Evolutionary conservation across 2,329 filamentous ascomycete genomes (phyloP).

Genomic region (Aotearoamyces nothofagi): DNA sequence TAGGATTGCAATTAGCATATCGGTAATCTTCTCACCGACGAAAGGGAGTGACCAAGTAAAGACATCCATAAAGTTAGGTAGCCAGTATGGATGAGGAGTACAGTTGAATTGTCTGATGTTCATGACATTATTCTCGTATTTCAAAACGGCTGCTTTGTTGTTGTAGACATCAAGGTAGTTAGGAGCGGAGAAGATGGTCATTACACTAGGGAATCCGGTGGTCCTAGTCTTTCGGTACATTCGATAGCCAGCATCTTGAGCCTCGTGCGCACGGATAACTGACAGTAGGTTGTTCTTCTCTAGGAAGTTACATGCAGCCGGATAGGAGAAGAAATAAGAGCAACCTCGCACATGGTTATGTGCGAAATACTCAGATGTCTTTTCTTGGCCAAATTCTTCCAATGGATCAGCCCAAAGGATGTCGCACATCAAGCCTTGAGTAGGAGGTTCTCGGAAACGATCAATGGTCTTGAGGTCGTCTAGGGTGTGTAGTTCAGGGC

Average conservation of each 20-base stretch:
- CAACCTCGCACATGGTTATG: conserved; percentile 98
- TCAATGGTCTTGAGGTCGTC: conserved; percentile 92
- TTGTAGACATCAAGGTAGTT: conserved; percentile 99
- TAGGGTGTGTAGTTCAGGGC: conserved; percentile 87
- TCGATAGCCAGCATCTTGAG: conserved; percentile 93
- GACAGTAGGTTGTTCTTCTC: conserved; percentile 98
- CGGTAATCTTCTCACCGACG: conserved; percentile 96
- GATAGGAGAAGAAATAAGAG: conserved; percentile 99
- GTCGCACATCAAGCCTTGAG: conserved; percentile 96
- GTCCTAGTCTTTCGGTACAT: conserved; percentile 99
- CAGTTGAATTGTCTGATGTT: conserved; percentile 99
- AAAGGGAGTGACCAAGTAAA: conserved; percentile 99
- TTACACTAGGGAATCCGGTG: conserved; percentile 95
- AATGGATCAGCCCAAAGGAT: conserved; percentile 97
- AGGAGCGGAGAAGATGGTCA: conserved; percentile 98
- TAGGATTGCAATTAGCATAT: conserved; percentile 97
- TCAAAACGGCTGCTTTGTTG: conserved; percentile 97
- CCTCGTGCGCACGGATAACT: conserved; percentile 93
- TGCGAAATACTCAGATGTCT: conserved; percentile 92
- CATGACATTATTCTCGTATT: conserved; percentile 99
- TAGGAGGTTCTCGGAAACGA: conserved; percentile 92
- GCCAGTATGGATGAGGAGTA: conserved; percentile 97
- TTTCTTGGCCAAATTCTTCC: conserved; percentile 97
- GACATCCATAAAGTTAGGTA: conserved; percentile 99
- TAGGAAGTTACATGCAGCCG: conserved; percentile 88